Evolutionary conservation across 257 asterid genomes (phyloP).

Genomic region (Coffea canephora): DNA sequence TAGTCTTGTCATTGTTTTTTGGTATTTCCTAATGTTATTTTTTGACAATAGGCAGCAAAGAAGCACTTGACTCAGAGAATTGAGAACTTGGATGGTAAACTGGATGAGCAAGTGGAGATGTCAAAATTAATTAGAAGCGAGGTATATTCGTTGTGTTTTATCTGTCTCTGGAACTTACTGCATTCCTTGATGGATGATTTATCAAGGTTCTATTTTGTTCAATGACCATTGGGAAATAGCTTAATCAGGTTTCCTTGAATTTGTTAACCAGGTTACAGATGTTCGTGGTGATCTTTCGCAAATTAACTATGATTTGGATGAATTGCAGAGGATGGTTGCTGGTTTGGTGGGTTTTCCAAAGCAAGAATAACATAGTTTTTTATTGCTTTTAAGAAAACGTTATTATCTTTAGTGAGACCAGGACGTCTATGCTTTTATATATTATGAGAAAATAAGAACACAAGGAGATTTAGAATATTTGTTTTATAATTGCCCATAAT

Average conservation of each 20-base stretch:
- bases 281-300: constrained; percentile 62
- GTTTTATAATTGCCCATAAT: not conserved
- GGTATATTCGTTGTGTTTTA: constrained; percentile 33
- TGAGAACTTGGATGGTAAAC: constrained; percentile 85
- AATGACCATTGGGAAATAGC: not conserved
- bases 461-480: not conserved
- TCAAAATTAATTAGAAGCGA: constrained; percentile 69
- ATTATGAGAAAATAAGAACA: not conserved
- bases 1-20: not conserved
- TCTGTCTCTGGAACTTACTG: not conserved
- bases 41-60: constrained; percentile 63
- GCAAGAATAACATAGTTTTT: not conserved
- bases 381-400: not conserved
- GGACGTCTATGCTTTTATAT: not conserved
- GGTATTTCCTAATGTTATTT: not conserved
- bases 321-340: constrained; percentile 52
- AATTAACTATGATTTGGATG: constrained; percentile 54
- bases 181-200: not conserved
- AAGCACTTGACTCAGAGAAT: constrained; percentile 91
- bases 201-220: not conserved
- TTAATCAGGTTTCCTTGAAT: constrained; percentile 2
- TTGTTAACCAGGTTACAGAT: constrained; percentile 53
- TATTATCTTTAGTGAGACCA: not conserved
- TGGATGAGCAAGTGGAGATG: constrained; percentile 83
- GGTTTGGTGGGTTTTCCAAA: constrained; percentile 57